phyloP scores from a whole-genome alignment of 2,329 filamentous ascomycete genomes.

The Aspergillus sp. region DNA sequence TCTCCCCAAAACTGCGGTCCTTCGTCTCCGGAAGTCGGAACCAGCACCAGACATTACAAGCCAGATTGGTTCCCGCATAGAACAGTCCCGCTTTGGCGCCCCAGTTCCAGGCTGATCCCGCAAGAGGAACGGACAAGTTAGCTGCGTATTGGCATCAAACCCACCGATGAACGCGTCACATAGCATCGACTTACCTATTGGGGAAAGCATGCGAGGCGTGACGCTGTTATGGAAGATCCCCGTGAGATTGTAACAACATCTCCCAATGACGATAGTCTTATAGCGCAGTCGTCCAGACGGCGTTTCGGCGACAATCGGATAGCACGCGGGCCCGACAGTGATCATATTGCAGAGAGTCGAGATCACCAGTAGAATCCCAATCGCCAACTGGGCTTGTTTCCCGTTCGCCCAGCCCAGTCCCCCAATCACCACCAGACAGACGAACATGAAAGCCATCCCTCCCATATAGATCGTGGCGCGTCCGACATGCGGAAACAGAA shows the following conservation, averaged over 20 bases:
- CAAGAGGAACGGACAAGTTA: not conserved
- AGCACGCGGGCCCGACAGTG: slow-evolving; percentile 54
- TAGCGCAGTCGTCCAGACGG: slow-evolving; percentile 54
- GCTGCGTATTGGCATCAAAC: not conserved
- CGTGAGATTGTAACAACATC: slow-evolving; percentile 48
- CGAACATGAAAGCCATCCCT: slow-evolving; percentile 40
- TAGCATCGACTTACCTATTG: slow-evolving; percentile 15
- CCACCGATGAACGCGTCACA: slow-evolving; percentile 6
- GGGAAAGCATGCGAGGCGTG: slow-evolving; percentile 27
- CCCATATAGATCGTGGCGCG: slow-evolving; percentile 42
- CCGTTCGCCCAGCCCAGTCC: slow-evolving; percentile 25
- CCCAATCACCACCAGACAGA: slow-evolving; percentile 36
- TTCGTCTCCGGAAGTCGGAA: slow-evolving; percentile 39
- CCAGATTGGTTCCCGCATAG: slow-evolving; percentile 31
- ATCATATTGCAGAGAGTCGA: slow-evolving; percentile 55
- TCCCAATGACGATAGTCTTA: slow-evolving; percentile 42
- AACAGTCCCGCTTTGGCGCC: slow-evolving; percentile 38
- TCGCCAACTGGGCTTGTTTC: slow-evolving; percentile 25
- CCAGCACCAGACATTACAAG: slow-evolving; percentile 31
- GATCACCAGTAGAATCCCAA: slow-evolving; percentile 47
- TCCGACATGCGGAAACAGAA: slow-evolving; percentile 40
- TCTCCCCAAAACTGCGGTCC: slow-evolving; percentile 37
- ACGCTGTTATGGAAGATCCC: slow-evolving; percentile 43
- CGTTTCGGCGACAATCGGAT: slow-evolving; percentile 52
- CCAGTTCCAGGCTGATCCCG: slow-evolving; percentile 30